These are phyloP conservation scores for Cercospora canescens DNA, from an alignment of 2,329 filamentous ascomycete species.

Conservation along the genomic window DNA sequence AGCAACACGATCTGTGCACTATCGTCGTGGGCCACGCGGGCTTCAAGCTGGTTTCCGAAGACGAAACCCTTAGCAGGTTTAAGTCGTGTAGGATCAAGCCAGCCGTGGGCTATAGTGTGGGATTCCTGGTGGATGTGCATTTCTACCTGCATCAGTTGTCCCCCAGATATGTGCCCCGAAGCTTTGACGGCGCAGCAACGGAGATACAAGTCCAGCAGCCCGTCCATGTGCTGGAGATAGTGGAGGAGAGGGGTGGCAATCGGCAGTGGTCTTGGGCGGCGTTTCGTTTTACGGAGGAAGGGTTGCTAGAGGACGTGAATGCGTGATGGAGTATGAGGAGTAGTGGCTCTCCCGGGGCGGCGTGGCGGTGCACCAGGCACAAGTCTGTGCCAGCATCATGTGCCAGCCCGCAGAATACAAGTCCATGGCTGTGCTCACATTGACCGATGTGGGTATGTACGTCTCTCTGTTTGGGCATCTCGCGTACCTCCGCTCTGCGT, in stretches of 20 bases:
- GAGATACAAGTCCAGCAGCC: conserved; percentile 20
- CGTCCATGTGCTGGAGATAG: conserved; percentile 45
- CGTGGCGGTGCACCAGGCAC: neutral
- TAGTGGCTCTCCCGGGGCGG: neutral
- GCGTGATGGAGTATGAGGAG: neutral
- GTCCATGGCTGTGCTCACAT: neutral
- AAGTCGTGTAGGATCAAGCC: conserved; percentile 39
- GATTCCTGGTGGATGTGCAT: conserved; percentile 42
- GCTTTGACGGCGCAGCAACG: conserved; percentile 22
- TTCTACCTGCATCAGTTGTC: conserved; percentile 42
- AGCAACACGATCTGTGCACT: conserved; percentile 40
- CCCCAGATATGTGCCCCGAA: neutral
- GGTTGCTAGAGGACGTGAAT: conserved; percentile 17
- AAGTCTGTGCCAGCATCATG: neutral
- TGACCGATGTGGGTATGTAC: neutral
- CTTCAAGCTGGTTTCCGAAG: conserved; percentile 14
- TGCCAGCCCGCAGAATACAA: neutral
- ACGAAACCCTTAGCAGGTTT: conserved; percentile 43
- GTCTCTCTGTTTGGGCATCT: neutral
- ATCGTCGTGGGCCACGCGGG: conserved; percentile 17
- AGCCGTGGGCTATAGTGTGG: conserved; percentile 40
- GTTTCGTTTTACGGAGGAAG: conserved; percentile 27
- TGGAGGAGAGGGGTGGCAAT: conserved; percentile 41
- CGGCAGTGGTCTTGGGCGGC: conserved; percentile 43
- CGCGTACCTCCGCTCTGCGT: neutral